These are phyloP conservation scores for Coemansia sp. DNA, from an alignment of 192 early-diverging fungal genomes.

Conservation along the genomic window DNA sequence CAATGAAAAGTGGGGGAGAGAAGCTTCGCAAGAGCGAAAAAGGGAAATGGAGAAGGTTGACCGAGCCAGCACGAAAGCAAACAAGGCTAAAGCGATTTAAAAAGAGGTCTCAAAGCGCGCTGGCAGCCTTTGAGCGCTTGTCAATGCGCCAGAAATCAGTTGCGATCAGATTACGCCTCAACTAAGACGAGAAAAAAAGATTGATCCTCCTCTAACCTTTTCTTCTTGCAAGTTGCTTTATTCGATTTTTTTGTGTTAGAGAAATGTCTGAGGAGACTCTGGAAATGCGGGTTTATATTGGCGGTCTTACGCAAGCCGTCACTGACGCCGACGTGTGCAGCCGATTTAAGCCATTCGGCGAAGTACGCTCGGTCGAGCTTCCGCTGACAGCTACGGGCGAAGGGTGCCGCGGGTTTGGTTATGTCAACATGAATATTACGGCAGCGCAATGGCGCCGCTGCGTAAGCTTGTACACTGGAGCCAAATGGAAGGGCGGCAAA, in stretches of 20 bases:
- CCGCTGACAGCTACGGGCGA: conserved; percentile 8
- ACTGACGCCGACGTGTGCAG: conserved; percentile 60
- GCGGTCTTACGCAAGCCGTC: conserved; percentile 69
- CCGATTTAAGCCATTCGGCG: conserved; percentile 78
- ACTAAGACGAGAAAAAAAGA: too few relatives aligned
- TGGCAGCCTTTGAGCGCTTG: too few relatives aligned
- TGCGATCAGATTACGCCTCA: too few relatives aligned
- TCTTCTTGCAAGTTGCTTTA: neutral
- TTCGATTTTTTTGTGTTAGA: neutral
- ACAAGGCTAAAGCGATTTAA: too few relatives aligned
- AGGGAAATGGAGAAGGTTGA: neutral
- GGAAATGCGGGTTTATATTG: conserved; percentile 74
- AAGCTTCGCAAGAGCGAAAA: neutral
- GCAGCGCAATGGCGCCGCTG: conserved; percentile 70
- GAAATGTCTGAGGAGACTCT: conserved; percentile 30
- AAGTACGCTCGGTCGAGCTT: conserved; percentile 33
- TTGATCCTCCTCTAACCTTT: neutral
- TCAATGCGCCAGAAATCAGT: too few relatives aligned
- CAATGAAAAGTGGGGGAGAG: neutral
- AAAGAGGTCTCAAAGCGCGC: neutral
- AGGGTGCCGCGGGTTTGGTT: conserved; percentile 71
- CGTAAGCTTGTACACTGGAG: conserved; percentile 69
- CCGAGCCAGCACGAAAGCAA: too few relatives aligned
- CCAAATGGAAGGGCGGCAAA: conserved; percentile 85
- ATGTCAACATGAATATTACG: conserved; percentile 71